Evolutionary conservation across 2,329 filamentous ascomycete genomes (phyloP).

Genomic region (Sporothrix pallida): DNA sequence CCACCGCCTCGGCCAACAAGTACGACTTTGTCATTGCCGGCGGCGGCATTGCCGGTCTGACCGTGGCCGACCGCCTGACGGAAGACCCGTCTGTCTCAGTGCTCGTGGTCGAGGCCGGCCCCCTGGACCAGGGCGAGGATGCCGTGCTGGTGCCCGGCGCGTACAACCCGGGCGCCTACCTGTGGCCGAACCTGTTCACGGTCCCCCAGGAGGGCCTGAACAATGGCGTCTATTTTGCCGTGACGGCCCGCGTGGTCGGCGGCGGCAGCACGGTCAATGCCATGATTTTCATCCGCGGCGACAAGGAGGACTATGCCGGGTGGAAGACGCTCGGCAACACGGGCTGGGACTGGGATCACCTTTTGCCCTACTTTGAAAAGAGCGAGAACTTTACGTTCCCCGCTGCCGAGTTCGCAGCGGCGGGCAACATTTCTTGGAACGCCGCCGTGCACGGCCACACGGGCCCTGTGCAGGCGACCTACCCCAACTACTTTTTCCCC

Average conservation of each 20-base stretch:
- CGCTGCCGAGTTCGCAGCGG: slow-evolving; percentile 38
- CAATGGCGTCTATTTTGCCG: slow-evolving; percentile 43
- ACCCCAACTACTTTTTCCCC: slow-evolving; percentile 45
- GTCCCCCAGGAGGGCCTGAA: slow-evolving; percentile 42
- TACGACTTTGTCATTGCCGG: slow-evolving; percentile 43
- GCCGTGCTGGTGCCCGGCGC: slow-evolving; percentile 43
- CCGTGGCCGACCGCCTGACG: slow-evolving; percentile 51
- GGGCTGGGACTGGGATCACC: slow-evolving; percentile 62
- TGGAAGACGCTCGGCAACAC: slow-evolving; percentile 64
- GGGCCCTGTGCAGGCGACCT: slow-evolving; percentile 44
- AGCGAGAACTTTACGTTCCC: slow-evolving; percentile 45
- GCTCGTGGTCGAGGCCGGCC: slow-evolving; percentile 41
- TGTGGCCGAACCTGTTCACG: slow-evolving; percentile 50
- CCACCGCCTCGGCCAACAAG: neutral
- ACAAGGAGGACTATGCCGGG: slow-evolving; percentile 57
- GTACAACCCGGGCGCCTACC: slow-evolving; percentile 42
- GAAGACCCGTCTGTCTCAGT: slow-evolving; percentile 45
- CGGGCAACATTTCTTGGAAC: slow-evolving; percentile 43
- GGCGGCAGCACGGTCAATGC: slow-evolving; percentile 67
- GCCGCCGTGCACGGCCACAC: slow-evolving; percentile 41
- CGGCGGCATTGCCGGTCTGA: slow-evolving; percentile 48
- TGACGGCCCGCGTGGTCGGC: slow-evolving; percentile 57
- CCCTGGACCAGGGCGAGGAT: slow-evolving; percentile 40
- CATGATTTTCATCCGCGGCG: slow-evolving; percentile 60
- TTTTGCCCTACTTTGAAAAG: slow-evolving; percentile 40